Evolutionary conservation across 768 basidiomycete species (phyloP), one percentile per base, ranked within the genome.

Genomic region (Rhodotorula paludigena): DNA sequence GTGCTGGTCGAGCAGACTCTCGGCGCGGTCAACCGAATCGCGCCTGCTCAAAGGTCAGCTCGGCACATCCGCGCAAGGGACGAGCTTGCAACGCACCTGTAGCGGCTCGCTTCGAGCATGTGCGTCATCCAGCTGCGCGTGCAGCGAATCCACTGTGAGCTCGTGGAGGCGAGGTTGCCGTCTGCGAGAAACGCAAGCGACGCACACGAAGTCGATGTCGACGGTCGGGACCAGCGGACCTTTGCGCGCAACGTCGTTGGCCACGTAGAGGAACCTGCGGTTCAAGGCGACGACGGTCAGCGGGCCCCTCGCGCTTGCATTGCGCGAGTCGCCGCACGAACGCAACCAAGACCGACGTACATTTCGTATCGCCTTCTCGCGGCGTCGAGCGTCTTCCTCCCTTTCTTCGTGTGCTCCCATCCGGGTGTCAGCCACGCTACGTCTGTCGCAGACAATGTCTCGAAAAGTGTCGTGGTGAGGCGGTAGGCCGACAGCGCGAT

Each of bases 121-220:
- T 58, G 57, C 20, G 57, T 58, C 25, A 47, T 44, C 57, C 57
- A 58, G 5, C 54, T 56, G 39, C 54, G 20, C 12, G 32, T 6
- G 33, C 2, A 21, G 2, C 32, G 32, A 5, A 10, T 15, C 8
- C 12, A 12, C 47, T 10, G 47, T 3, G 20, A 21, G 16, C 4
- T 35, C 51, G 33, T 21, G 20, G 8, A 5, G 6, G 33, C 6
- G 20, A 8, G 14, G 2, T 12, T 1, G 9, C 2, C 21, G 32
- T 2, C 16, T 5, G 48, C 28, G 33, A 20, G 52, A n/a, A 47
- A 14, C 25, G 47, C 25, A n/a, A n/a, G n/a, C n/a, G n/a, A 52
- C 54, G n/a, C 11, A 56, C 44, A 58, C 57, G 21, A 47, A 47
- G 30, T 58, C 57, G 45, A 58, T 36, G n/a, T 58, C 57, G 32